Evolutionary conservation across 1,284 basidiomycete genomes (phyloP), one percentile per base, ranked within the genome.

Genomic region (Cryptococcus sp.): DNA sequence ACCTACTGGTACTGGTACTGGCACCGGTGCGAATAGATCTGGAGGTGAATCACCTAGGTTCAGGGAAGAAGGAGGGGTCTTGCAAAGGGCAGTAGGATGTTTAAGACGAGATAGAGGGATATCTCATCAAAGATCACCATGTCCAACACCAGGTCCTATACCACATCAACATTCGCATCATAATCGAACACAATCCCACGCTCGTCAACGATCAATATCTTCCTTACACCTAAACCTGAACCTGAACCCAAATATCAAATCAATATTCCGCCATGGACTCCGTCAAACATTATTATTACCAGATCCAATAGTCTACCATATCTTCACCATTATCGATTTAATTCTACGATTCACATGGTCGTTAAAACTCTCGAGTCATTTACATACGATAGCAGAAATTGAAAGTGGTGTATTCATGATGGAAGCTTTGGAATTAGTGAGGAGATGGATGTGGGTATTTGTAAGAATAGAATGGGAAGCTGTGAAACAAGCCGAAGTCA

Each of bases 371-470:
- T 89, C 86, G 4, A 85, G 83, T 46, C 91, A 98, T 74, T 80
- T 97, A 45, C 88, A 94, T 75, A 82, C 85, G 5, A 82, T 86
- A 51, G 79, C 84, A 43, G 88, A 93, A 62, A 85, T 91, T 49
- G 90, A 89, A 67, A 78, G 83, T 10, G 81, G 88, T 16, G 87
- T 96, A 37, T 96, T 98, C 72, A 82, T 86, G 77, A 82, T 98
- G 60, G 93, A 99, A 76, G 80, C 89, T 44, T 82, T 93, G 40
- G 96, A 98, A 76, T 78, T 98, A 34, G 65, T 91, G 25, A 79
- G 96, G 48, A 76, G 96, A 60, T 97, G 91, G 88, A 82, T 94
- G 75, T 99, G 96, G 96, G 88, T 96, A 9, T 94, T 97, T 73
- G 77, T 98, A 60, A 82, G 96, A 18, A 84, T 98, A 23, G 96